These are phyloP conservation scores for Colletotrichum musicola DNA, from an alignment of 2,329 filamentous ascomycete genomes.

Conservation along the genomic window DNA sequence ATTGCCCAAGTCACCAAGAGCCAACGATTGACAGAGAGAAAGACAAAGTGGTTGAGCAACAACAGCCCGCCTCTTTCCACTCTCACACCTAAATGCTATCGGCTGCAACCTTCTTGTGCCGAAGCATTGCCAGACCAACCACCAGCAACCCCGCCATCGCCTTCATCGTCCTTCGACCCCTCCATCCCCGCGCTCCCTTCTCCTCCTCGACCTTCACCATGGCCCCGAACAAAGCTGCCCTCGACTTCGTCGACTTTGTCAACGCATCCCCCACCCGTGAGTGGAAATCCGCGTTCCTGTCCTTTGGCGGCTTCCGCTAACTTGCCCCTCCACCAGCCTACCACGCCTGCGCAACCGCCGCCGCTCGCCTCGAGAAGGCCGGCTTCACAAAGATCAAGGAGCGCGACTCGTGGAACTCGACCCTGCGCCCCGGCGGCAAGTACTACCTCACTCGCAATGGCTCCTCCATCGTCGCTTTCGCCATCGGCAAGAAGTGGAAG, in stretches of 20 bases:
- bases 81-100: constrained; percentile 31
- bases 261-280: constrained; percentile 94
- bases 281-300: constrained; percentile 44
- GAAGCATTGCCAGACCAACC: constrained; percentile 23
- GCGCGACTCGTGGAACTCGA: constrained; percentile 87
- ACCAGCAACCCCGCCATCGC: constrained; percentile 32
- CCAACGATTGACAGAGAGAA: background rate
- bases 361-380: constrained; percentile 80
- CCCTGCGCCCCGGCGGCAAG: constrained; percentile 87
- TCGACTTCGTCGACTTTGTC: constrained; percentile 93
- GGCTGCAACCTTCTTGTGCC: constrained; percentile 28
- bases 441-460: constrained; percentile 96
- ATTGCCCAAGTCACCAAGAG: too few relatives aligned
- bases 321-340: constrained; percentile 73
- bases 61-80: background rate
- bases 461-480: constrained; percentile 93
- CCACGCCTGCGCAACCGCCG: constrained; percentile 88
- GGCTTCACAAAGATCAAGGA: constrained; percentile 93
- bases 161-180: constrained; percentile 25
- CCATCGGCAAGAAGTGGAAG: constrained; percentile 90
- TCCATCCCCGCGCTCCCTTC: constrained; percentile 39
- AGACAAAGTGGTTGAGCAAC: background rate
- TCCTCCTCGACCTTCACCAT: constrained; percentile 55
- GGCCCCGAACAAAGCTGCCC: constrained; percentile 69
- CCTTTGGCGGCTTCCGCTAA: constrained; percentile 5